Percentiles rank a stretch among this genome's conserved stretches.
These are phyloP conservation scores for Cladophialophora exuberans DNA, from an alignment of 2,329 filamentous ascomycete genomes.

Conservation along the genomic window DNA sequence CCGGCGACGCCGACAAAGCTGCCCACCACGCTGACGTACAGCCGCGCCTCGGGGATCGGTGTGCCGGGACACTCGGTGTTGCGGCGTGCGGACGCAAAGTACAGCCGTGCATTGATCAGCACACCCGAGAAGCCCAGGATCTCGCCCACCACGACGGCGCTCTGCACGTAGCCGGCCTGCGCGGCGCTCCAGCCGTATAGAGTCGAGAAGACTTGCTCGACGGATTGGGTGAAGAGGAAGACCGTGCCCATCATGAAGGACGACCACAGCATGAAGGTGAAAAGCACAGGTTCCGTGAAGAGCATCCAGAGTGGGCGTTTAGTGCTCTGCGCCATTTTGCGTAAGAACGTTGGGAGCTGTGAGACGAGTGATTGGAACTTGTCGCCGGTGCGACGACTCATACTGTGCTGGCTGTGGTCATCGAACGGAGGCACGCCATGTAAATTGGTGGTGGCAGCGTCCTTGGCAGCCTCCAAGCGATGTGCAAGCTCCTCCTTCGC, in stretches of 20 bases:
- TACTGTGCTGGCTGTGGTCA: too few species aligned
- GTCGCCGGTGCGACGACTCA: too few species aligned
- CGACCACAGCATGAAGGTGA: slow-evolving; percentile 53
- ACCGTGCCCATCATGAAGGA: slow-evolving; percentile 52
- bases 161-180: slow-evolving; percentile 52
- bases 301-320: slow-evolving; percentile 46
- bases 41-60: slow-evolving; percentile 48
- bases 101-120: slow-evolving; percentile 54
- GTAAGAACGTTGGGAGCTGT: slow-evolving; percentile 35
- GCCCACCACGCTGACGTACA: slow-evolving; percentile 48
- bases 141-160: slow-evolving; percentile 51
- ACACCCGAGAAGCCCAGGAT: slow-evolving; percentile 47
- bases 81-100: slow-evolving; percentile 43
- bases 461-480: too few species aligned
- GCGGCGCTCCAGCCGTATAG: slow-evolving; percentile 71
- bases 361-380: too few species aligned
- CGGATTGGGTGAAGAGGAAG: slow-evolving; percentile 55
- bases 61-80: slow-evolving; percentile 44
- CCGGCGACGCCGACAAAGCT: slow-evolving; percentile 52
- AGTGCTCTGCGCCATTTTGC: slow-evolving; percentile 39
- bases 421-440: too few species aligned
- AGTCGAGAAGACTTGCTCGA: slow-evolving; percentile 73
- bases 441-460: too few species aligned
- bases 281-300: slow-evolving; percentile 54
- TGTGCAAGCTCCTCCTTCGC: too few species aligned